phyloP scores from a whole-genome alignment of 2,329 filamentous ascomycete genomes.

The Thielaviopsis musarum region DNA sequence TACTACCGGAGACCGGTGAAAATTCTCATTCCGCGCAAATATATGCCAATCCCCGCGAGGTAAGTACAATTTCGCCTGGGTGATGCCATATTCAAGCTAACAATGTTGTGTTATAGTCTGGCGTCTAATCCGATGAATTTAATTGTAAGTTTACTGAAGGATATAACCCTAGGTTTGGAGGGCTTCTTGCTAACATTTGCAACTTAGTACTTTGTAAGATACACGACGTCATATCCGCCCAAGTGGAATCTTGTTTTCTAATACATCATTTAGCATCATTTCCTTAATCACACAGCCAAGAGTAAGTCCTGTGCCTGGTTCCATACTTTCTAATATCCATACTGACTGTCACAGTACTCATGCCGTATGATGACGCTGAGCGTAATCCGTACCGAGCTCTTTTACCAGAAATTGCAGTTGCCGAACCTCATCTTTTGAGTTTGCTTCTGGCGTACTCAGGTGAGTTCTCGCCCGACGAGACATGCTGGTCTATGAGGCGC shows the following conservation, averaged over 20 bases:
- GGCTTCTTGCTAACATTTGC: constrained; percentile 14
- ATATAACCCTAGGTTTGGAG: not conserved
- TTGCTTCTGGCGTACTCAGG: constrained; percentile 61
- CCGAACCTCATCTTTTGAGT: constrained; percentile 55
- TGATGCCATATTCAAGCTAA: not conserved
- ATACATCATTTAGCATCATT: constrained; percentile 29
- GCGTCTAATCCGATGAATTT: constrained; percentile 65
- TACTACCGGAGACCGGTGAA: constrained; percentile 56
- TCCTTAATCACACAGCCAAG: constrained; percentile 65
- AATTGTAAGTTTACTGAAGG: constrained; percentile 26
- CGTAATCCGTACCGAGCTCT: constrained; percentile 37
- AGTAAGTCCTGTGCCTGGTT: constrained; percentile 26
- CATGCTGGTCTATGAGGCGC: not conserved
- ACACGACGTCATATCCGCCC: not conserved
- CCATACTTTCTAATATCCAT: not conserved
- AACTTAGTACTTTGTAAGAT: constrained; percentile 31
- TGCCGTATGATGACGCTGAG: constrained; percentile 33
- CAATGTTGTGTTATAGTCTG: constrained; percentile 23
- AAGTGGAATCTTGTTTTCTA: not conserved
- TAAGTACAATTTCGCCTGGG: constrained; percentile 14
- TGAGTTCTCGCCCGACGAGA: constrained; percentile 12
- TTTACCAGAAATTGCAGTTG: constrained; percentile 44
- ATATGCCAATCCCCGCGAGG: constrained; percentile 31
- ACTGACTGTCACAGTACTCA: constrained; percentile 21
- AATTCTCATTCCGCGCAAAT: constrained; percentile 34